A percentile compares a stretch with the other conserved stretches of the same genome.
Evolutionary conservation across 148 eudicot species (phyloP).

Genomic region (Rhododendron vialii): DNA sequence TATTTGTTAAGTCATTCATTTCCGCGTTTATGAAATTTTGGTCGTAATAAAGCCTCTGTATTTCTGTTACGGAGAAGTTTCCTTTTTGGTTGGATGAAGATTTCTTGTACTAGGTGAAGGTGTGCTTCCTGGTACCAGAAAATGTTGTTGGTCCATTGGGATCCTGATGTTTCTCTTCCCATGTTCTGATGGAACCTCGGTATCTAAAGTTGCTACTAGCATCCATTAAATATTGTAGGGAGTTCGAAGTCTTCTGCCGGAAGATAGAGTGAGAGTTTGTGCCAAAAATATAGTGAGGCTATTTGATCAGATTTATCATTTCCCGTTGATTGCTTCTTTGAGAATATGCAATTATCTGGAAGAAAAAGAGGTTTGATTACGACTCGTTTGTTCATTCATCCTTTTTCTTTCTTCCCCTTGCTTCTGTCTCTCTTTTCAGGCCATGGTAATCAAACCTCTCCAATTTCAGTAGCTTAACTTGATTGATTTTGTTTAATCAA

Average conservation of each 20-base stretch:
- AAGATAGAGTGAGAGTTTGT: background rate
- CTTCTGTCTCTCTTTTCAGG: too few relatives aligned
- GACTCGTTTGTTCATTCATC: too few relatives aligned
- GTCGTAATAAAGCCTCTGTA: constrained; percentile 32
- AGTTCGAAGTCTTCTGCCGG: background rate
- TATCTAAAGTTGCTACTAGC: background rate
- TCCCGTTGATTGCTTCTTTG: background rate
- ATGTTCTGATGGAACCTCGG: background rate
- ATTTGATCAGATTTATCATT: background rate
- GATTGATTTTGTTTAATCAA: too few relatives aligned
- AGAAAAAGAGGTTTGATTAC: too few relatives aligned
- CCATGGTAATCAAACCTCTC: too few relatives aligned
- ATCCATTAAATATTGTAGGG: too few relatives aligned
- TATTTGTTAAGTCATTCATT: constrained; percentile 44
- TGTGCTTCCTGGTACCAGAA: background rate
- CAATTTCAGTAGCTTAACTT: too few relatives aligned
- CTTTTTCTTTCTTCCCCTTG: too few relatives aligned
- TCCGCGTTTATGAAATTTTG: constrained; percentile 56
- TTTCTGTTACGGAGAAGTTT: background rate
- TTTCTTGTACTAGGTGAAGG: background rate
- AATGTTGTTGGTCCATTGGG: background rate
- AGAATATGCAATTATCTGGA: background rate
- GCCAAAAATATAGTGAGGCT: background rate
- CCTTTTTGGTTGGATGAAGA: background rate
- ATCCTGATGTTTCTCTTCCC: background rate